Evolutionary conservation across 306 rosid genomes (phyloP), one percentile per base, ranked within the genome.

Genomic region (Boehmeria nivea): DNA sequence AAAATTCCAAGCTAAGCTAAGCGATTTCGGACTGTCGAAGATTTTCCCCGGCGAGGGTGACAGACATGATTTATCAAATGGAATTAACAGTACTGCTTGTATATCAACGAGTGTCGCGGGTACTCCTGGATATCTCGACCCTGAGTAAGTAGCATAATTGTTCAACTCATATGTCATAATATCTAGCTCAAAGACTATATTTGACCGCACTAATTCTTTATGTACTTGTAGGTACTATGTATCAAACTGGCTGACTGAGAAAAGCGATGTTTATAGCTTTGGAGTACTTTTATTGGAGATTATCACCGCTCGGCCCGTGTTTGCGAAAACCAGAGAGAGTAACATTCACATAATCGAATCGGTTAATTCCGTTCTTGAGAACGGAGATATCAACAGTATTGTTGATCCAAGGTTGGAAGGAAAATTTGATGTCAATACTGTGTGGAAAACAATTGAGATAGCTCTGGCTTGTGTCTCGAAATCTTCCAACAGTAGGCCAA

Each of bases 91-190:
- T 3, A n/a, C 19, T 6, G 8, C 18, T 4, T 16, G 31, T 23
- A 21, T 48, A 23, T 48, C 60, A 23, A 43, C 60, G 16, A 12
- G 12, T 8, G 20, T 54, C 16, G 68, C 45, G 2, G 68, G 68
- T 20, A 63, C 52, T 1, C 23, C 11, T 1, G 60, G 68, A 0
- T 52, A 63, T 19, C 68, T 63, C 24, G 68, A 51, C 18, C 68
- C 68, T 12, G 52, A 63, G 68, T 63, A 52, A 63, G 60, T 27
- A n/a, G n/a, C n/a, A n/a, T n/a, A n/a, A n/a, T n/a, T n/a, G n/a
- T n/a, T n/a, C n/a, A n/a, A n/a, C n/a, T n/a, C n/a, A n/a, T n/a
- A n/a, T n/a, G n/a, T n/a, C n/a, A n/a, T n/a, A n/a, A n/a, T n/a
- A n/a, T n/a, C n/a, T n/a, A n/a, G n/a, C n/a, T n/a, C n/a, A n/a